phyloP scores from a whole-genome alignment of 2,329 filamentous ascomycete species.

The Penicillium brevicompactum region DNA sequence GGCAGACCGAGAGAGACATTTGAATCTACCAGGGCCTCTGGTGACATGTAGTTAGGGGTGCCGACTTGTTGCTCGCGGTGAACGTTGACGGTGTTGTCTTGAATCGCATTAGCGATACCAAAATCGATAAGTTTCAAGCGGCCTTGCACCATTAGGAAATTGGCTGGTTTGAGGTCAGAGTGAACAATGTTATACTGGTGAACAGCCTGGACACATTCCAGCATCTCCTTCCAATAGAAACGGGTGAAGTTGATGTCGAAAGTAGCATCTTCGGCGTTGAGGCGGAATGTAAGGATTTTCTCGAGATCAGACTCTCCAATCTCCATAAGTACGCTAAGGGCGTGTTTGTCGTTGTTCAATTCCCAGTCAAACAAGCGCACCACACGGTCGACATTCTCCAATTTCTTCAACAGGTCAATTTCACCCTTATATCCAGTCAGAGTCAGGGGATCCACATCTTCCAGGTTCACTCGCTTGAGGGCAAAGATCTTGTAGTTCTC shows the following conservation, averaged over 20 bases:
- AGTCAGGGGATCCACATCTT: conserved; percentile 81
- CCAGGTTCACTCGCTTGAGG: conserved; percentile 86
- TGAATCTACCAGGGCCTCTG: conserved; percentile 86
- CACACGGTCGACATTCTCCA: conserved; percentile 84
- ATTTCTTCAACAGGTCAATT: conserved; percentile 82
- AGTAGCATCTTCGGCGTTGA: conserved; percentile 70
- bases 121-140: conserved; percentile 96
- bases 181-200: conserved; percentile 92
- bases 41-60: conserved; percentile 98
- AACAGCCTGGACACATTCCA: conserved; percentile 88
- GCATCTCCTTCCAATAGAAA: conserved; percentile 99
- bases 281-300: conserved; percentile 73
- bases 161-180: conserved; percentile 94
- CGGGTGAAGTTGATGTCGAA: conserved; percentile 90
- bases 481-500: conserved; percentile 97
- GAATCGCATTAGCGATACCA: conserved; percentile 95
- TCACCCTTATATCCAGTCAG: conserved; percentile 91
- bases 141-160: conserved; percentile 91
- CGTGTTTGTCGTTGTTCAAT: conserved; percentile 87
- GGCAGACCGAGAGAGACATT: conserved; percentile 63
- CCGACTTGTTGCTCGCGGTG: conserved; percentile 94
- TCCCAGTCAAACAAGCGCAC: conserved; percentile 91
- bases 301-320: conserved; percentile 93
- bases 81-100: conserved; percentile 96
- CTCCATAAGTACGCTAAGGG: conserved; percentile 92